Conservation (phyloP, 805 yeast species). For the Wickerhamomyces bisporus region DNA sequence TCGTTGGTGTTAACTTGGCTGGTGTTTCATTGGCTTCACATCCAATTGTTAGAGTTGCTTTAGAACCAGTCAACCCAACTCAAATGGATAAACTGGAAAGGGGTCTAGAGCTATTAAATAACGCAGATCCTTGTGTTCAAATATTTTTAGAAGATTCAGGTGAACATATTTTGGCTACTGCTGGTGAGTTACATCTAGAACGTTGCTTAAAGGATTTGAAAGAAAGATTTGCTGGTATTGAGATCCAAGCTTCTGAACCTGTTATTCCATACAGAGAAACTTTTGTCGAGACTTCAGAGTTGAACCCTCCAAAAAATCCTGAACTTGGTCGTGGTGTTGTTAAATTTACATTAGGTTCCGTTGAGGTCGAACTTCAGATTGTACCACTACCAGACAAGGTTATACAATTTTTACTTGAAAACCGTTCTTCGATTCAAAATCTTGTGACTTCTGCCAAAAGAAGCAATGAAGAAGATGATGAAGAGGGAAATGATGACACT, state of each 20-base stretch:
- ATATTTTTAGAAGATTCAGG: constrained; percentile 84
- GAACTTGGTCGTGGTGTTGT: constrained; percentile 46
- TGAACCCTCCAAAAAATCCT: constrained; percentile 44
- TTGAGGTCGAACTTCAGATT: constrained; percentile 36
- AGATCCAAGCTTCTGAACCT: constrained; percentile 81
- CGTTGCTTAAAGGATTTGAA: constrained; percentile 87
- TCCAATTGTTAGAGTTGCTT: constrained; percentile 90
- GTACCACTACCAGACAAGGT: constrained; percentile 52
- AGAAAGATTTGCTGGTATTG: constrained; percentile 90
- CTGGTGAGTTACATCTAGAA: constrained; percentile 95
- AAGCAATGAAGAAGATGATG: constrained; percentile 8
- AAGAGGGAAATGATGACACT: constrained; percentile 21
- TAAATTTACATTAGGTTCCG: constrained; percentile 46
- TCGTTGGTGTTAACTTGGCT: constrained; percentile 70
- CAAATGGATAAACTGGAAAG: constrained; percentile 68
- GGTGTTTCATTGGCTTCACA: constrained; percentile 70
- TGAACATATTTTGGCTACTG: constrained; percentile 88
- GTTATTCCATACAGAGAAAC: constrained; percentile 94
- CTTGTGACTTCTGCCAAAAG: constrained; percentile 23
- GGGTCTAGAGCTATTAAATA: constrained; percentile 74
- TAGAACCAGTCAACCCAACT: constrained; percentile 89
- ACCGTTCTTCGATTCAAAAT: constrained; percentile 39
- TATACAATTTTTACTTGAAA: constrained; percentile 41
- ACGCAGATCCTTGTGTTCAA: constrained; percentile 93
- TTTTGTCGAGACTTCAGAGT: constrained; percentile 44